Percentiles rank a stretch among this genome's conserved stretches.
Conservation (phyloP, 495 filamentous ascomycete genomes). For the Penicillium atrosanguineum region DNA sequence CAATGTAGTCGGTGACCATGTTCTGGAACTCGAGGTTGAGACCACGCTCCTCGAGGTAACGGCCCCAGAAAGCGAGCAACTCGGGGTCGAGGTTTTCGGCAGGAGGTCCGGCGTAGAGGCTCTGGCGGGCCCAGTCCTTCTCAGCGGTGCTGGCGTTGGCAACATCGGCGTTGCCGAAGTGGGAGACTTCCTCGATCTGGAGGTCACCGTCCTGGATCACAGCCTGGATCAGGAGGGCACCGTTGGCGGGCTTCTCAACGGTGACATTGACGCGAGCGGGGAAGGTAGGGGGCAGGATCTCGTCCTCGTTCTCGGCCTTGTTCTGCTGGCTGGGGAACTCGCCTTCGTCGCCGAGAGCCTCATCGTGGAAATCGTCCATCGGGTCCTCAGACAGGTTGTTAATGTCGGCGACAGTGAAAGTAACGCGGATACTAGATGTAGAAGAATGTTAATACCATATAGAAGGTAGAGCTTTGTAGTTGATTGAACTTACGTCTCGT, state of each 20-base stretch:
- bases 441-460: slow-evolving; percentile 8
- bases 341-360: slow-evolving; percentile 48
- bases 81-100: slow-evolving; percentile 96
- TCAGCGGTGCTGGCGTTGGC: slow-evolving; percentile 65
- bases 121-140: slow-evolving; percentile 65
- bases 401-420: slow-evolving; percentile 91
- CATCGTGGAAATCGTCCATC: slow-evolving; percentile 46
- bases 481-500: slow-evolving; percentile 65
- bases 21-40: slow-evolving; percentile 82
- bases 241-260: slow-evolving; percentile 77
- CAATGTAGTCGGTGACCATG: slow-evolving; percentile 95
- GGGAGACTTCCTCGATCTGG: slow-evolving; percentile 87
- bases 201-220: slow-evolving; percentile 83
- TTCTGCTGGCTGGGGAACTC: slow-evolving; percentile 53
- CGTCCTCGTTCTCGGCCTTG: slow-evolving; percentile 56
- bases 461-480: neutral
- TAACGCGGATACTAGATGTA: slow-evolving; percentile 71
- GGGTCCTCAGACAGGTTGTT: slow-evolving; percentile 64
- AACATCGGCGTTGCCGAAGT: slow-evolving; percentile 71
- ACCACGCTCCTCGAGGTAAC: slow-evolving; percentile 91
- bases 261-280: slow-evolving; percentile 83
- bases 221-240: slow-evolving; percentile 84
- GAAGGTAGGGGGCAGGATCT: slow-evolving; percentile 58
- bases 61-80: slow-evolving; percentile 85
- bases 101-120: slow-evolving; percentile 85